A percentile compares a stretch with the other conserved stretches of the same genome.
Evolutionary conservation across 257 asterid genomes (phyloP).

Genomic region (Linaria vulgaris): DNA sequence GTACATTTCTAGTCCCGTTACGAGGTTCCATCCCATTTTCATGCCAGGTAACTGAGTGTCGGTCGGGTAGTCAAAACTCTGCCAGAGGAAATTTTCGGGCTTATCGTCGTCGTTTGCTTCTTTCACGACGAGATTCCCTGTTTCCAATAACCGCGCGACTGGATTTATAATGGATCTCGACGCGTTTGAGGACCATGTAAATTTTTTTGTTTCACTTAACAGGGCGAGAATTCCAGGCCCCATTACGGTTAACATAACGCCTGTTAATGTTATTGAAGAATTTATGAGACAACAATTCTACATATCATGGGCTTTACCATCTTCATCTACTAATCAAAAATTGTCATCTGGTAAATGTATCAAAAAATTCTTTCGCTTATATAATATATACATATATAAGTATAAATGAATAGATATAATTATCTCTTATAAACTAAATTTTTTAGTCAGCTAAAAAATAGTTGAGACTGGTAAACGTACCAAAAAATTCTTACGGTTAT

Average conservation of each 20-base stretch:
- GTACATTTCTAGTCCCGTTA: neutral
- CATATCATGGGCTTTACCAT: no score
- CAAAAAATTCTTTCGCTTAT: no score
- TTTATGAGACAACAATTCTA: no score
- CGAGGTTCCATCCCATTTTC: conserved; percentile 13
- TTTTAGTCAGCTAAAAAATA: no score
- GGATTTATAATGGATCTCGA: neutral
- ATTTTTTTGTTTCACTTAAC: neutral
- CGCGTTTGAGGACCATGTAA: conserved; percentile 1
- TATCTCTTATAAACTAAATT: no score
- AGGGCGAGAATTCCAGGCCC: neutral
- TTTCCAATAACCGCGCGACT: neutral
- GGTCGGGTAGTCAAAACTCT: neutral
- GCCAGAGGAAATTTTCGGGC: neutral
- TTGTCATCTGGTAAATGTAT: no score
- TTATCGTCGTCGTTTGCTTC: neutral
- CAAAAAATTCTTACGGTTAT: no score
- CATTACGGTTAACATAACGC: neutral
- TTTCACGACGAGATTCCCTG: conserved; percentile 8
- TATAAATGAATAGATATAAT: no score
- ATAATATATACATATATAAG: no score
- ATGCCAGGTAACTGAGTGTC: neutral
- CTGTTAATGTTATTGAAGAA: no score
- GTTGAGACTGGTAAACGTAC: no score
- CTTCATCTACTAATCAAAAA: no score